Percentiles rank a stretch among this genome's conserved stretches.
phyloP scores from a whole-genome alignment of 371 early-diverging fungal species.

The Actinomucor elegans region DNA sequence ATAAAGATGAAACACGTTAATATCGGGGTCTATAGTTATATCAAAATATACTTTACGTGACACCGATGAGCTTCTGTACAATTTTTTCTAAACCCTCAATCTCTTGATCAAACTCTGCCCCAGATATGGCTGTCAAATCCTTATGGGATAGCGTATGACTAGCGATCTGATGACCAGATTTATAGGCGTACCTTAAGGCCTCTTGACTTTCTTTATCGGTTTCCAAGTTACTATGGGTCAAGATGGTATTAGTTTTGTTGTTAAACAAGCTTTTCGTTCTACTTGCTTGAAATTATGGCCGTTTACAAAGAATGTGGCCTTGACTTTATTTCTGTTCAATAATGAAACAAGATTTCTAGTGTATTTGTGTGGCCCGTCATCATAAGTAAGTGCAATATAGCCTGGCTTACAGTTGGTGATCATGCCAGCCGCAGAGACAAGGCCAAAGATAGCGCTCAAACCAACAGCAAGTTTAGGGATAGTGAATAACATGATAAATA shows the following conservation, averaged over 20 bases:
- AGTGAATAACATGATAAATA: neutral
- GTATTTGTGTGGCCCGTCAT: conserved; percentile 53
- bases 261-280: neutral
- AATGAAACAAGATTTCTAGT: conserved; percentile 41
- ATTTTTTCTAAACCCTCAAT: conserved; percentile 28
- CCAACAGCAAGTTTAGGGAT: neutral
- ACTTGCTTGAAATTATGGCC: conserved; percentile 50
- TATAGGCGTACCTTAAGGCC: conserved; percentile 39
- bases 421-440: conserved; percentile 1
- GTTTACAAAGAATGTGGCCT: conserved; percentile 63
- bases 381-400: conserved; percentile 59
- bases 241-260: no score
- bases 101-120: conserved; percentile 19
- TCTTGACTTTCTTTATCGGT: conserved; percentile 4
- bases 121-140: conserved; percentile 23
- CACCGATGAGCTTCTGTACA: conserved; percentile 27
- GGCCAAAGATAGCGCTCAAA: neutral
- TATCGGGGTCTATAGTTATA: no score
- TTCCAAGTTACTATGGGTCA: neutral
- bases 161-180: conserved; percentile 53
- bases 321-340: conserved; percentile 37
- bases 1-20: neutral
- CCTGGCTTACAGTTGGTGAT: conserved; percentile 34
- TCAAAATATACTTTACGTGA: conserved; percentile 17
- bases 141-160: conserved; percentile 60